These are phyloP conservation scores for Firmiana major DNA, from an alignment of 345 rosid genomes.

Conservation along the genomic window DNA sequence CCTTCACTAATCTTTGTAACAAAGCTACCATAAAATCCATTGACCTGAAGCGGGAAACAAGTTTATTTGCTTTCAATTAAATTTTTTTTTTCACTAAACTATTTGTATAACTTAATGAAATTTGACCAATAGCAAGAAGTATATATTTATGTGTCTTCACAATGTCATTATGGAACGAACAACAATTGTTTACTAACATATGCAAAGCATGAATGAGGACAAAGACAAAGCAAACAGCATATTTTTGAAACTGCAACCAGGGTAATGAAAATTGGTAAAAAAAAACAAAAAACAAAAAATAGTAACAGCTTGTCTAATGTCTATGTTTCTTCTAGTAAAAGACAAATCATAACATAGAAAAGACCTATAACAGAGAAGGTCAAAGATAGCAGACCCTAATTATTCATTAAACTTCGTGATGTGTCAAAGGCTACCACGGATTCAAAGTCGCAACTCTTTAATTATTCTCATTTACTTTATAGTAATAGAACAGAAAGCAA, in stretches of 20 bases:
- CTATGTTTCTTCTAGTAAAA: neutral
- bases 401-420: neutral
- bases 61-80: neutral
- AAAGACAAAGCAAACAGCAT: neutral
- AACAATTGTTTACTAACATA: neutral
- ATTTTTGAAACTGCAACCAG: neutral
- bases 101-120: neutral
- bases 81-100: neutral
- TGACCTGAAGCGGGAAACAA: conserved; percentile 39
- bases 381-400: neutral
- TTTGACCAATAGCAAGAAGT: neutral
- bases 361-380: neutral
- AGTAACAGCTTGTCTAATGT: neutral
- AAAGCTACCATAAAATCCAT: conserved; percentile 64
- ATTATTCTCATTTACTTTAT: neutral
- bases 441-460: neutral
- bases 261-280: neutral
- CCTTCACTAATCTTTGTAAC: conserved; percentile 46
- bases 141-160: too few relatives aligned
- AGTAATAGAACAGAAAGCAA: neutral
- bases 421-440: neutral
- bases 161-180: neutral
- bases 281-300: neutral
- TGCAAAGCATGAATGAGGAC: neutral
- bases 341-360: neutral